A percentile compares a stretch with the other conserved stretches of the same genome.
phyloP scores from a whole-genome alignment of 139 green algal genomes.

The Volvox reticuliferus region DNA sequence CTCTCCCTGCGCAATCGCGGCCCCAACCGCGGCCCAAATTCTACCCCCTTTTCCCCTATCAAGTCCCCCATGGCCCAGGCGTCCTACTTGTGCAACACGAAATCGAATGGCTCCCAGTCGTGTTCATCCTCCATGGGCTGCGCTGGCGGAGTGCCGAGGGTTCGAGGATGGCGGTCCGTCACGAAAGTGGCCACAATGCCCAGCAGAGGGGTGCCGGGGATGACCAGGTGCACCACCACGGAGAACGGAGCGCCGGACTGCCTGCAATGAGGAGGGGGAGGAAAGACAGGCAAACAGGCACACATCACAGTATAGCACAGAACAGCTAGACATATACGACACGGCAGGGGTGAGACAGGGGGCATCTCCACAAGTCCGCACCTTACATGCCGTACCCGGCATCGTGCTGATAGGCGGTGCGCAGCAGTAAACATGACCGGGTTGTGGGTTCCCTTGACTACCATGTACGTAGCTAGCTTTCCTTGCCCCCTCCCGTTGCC shows the following conservation, averaged over 20 bases:
- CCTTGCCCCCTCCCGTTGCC: not conserved
- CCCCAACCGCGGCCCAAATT: too few relatives aligned
- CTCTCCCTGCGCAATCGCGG: too few relatives aligned
- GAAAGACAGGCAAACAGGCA: not conserved
- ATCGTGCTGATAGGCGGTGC: too few relatives aligned
- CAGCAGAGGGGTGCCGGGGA: slow-evolving; percentile 70
- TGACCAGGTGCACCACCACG: slow-evolving; percentile 76
- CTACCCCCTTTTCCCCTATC: not conserved
- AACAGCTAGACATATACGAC: too few relatives aligned
- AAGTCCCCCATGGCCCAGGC: too few relatives aligned
- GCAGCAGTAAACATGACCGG: too few relatives aligned
- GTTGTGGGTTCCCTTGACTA: not conserved
- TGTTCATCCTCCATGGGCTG: slow-evolving; percentile 61
- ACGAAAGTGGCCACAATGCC: slow-evolving; percentile 73
- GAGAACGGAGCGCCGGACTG: slow-evolving; percentile 60
- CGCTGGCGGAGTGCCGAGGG: slow-evolving; percentile 42
- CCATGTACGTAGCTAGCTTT: too few relatives aligned
- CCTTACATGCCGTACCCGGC: too few relatives aligned
- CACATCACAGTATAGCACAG: not conserved
- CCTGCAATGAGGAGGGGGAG: slow-evolving; percentile 38
- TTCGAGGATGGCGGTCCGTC: slow-evolving; percentile 62
- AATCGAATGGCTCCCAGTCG: slow-evolving; percentile 76
- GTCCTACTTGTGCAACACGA: slow-evolving; percentile 67
- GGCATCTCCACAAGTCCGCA: too few relatives aligned
- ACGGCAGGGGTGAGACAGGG: too few relatives aligned